These are phyloP conservation scores for Tulasnella calospora DNA, from an alignment of 768 basidiomycete genomes.

Conservation along the genomic window DNA sequence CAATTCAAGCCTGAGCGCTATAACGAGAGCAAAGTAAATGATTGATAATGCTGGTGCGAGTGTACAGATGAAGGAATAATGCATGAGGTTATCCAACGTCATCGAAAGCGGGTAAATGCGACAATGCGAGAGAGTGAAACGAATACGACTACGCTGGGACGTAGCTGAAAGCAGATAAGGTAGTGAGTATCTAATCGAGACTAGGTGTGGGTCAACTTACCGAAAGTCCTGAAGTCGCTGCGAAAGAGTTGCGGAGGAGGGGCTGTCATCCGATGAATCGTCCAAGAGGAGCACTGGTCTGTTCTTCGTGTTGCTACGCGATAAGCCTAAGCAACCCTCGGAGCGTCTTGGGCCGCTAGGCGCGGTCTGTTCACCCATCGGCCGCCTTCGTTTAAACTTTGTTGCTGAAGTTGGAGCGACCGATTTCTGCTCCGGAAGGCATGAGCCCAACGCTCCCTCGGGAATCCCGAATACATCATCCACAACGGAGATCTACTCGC, in stretches of 20 bases:
- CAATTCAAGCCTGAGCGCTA: too few relatives aligned
- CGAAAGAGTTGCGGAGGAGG: background rate
- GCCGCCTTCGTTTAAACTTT: constrained; percentile 7
- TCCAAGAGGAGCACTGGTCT: background rate
- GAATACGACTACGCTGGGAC: background rate
- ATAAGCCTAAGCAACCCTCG: background rate
- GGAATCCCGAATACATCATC: background rate
- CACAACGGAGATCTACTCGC: background rate
- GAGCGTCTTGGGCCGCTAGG: background rate
- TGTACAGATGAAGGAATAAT: constrained; percentile 1
- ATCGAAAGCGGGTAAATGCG: constrained; percentile 1
- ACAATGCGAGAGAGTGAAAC: background rate
- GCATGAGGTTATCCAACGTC: background rate
- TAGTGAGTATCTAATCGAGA: background rate
- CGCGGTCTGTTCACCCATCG: background rate
- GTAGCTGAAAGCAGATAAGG: background rate
- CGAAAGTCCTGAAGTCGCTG: background rate
- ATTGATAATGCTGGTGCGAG: background rate
- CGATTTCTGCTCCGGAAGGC: background rate
- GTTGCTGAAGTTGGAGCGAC: background rate
- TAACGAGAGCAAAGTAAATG: background rate
- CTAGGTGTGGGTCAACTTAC: background rate
- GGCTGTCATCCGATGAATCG: background rate
- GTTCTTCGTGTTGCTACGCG: background rate
- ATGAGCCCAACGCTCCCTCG: background rate